Conservation (phyloP, 345 rosid genomes). For the Populus alba region DNA sequence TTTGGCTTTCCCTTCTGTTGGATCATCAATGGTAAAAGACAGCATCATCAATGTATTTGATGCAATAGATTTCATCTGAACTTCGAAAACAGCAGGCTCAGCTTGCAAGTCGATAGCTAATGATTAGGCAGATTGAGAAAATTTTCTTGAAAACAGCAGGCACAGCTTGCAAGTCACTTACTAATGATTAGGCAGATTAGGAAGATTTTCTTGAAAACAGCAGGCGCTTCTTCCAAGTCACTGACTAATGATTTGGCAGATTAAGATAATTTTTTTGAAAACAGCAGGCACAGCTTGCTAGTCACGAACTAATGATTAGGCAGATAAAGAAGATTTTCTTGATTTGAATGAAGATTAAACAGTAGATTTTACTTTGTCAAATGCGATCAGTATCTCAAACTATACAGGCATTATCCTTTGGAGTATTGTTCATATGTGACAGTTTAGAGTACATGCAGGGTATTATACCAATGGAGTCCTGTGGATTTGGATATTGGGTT, state of each 20-base stretch:
- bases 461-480: conserved; percentile 51
- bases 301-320: not conserved
- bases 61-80: no score
- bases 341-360: not conserved
- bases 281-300: not conserved
- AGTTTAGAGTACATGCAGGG: conserved; percentile 43
- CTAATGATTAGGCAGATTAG: no score
- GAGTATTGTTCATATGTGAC: not conserved
- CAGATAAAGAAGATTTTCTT: not conserved
- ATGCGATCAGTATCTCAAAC: not conserved
- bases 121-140: no score
- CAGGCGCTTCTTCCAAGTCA: no score
- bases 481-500: conserved; percentile 70
- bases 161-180: no score
- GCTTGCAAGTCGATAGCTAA: no score
- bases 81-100: no score
- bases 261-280: no score
- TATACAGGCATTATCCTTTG: not conserved
- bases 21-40: not conserved
- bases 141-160: not conserved
- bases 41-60: no score
- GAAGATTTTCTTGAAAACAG: no score
- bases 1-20: not conserved
- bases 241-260: no score
- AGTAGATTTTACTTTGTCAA: not conserved